Conservation (phyloP, 768 basidiomycete species). For the Boletus reticulatus region DNA sequence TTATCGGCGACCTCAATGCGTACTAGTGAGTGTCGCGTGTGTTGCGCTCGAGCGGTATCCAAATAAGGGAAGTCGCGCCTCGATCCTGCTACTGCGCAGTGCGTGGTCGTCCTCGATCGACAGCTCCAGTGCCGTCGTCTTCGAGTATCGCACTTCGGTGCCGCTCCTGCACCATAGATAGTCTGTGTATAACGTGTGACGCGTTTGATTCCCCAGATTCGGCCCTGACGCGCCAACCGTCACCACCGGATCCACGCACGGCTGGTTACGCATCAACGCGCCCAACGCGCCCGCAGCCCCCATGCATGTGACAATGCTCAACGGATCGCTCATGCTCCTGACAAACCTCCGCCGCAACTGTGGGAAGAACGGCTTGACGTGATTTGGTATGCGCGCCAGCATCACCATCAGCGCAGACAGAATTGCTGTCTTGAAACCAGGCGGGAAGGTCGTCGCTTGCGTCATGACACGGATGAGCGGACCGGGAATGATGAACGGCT, state of each 20-base stretch:
- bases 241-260: slow-evolving; percentile 90
- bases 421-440: slow-evolving; percentile 91
- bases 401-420: slow-evolving; percentile 82
- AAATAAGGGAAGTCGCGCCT: too few species aligned
- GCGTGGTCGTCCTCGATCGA: too few species aligned
- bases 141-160: too few species aligned
- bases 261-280: slow-evolving; percentile 85
- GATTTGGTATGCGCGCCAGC: slow-evolving; percentile 79
- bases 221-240: too few species aligned
- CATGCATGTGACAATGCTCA: slow-evolving; percentile 74
- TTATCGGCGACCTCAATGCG: too few species aligned
- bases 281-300: slow-evolving; percentile 86
- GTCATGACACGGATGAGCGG: slow-evolving; percentile 95
- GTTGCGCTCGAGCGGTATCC: too few species aligned
- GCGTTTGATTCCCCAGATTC: too few species aligned
- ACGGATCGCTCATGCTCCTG: slow-evolving; percentile 82
- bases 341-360: slow-evolving; percentile 96
- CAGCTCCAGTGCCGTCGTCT: too few species aligned
- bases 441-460: slow-evolving; percentile 84
- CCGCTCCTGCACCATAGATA: too few species aligned
- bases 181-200: too few species aligned
- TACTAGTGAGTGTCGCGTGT: too few species aligned
- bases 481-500: slow-evolving; percentile 92
- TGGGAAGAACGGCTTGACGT: slow-evolving; percentile 98
- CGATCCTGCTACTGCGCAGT: too few species aligned